These are phyloP conservation scores for Rhizophlyctis rosea DNA, from an alignment of 192 early-diverging fungal species.

Conservation along the genomic window DNA sequence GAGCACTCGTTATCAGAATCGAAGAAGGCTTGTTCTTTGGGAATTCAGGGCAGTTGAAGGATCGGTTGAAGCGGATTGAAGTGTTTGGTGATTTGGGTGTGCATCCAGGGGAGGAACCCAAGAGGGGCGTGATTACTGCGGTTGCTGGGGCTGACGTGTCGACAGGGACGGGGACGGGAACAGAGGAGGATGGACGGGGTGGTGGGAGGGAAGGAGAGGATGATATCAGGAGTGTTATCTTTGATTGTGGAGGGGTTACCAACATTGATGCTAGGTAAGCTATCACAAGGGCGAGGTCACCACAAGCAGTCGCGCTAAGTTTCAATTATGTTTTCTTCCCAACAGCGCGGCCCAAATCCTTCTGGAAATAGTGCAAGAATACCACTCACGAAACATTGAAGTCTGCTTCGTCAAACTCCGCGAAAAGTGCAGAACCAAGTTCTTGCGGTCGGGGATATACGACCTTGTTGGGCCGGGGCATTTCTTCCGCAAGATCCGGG, in stretches of 20 bases:
- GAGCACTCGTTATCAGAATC: slow-evolving; percentile 82
- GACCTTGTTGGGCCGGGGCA: slow-evolving; percentile 57
- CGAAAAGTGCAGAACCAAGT: slow-evolving; percentile 63
- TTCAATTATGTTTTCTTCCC: no score
- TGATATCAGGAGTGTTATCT: slow-evolving; percentile 74
- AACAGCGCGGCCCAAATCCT: slow-evolving; percentile 78
- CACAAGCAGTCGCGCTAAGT: no score
- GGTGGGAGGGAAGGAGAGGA: slow-evolving; percentile 37
- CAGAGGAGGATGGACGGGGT: not conserved
- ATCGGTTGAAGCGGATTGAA: slow-evolving; percentile 88
- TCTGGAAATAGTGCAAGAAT: slow-evolving; percentile 84
- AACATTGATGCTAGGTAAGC: slow-evolving; percentile 82
- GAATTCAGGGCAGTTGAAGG: slow-evolving; percentile 94
- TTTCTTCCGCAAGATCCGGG: slow-evolving; percentile 66
- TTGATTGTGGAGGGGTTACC: slow-evolving; percentile 89
- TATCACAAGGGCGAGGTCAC: no score
- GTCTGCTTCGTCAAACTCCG: slow-evolving; percentile 91
- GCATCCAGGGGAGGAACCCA: slow-evolving; percentile 90
- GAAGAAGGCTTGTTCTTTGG: slow-evolving; percentile 97
- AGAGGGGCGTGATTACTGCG: slow-evolving; percentile 1
- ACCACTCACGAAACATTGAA: slow-evolving; percentile 72
- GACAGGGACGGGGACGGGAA: not conserved
- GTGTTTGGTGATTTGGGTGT: slow-evolving; percentile 90
- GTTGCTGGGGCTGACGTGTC: not conserved
- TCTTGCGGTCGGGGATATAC: slow-evolving; percentile 69